Conservation (phyloP, 768 basidiomycete species). For the Cubamyces sp. region DNA sequence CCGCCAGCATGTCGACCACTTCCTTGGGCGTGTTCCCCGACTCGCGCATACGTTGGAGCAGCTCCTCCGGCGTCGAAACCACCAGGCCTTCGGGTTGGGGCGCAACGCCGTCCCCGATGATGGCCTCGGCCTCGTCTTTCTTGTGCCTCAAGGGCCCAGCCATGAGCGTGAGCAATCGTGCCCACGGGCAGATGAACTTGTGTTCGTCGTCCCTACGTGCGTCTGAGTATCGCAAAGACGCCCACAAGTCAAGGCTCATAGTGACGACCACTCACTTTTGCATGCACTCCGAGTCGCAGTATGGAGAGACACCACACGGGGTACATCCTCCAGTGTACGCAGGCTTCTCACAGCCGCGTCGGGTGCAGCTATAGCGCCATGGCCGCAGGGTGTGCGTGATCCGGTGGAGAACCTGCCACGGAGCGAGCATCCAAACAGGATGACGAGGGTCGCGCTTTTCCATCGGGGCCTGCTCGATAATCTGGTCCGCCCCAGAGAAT, state of each 20-base stretch:
- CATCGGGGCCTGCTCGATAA: not conserved
- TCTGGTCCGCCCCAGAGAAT: not conserved
- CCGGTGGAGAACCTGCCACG: conserved; percentile 7
- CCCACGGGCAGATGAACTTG: not conserved
- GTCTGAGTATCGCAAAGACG: not conserved
- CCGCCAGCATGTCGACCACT: not conserved
- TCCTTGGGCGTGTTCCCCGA: not conserved
- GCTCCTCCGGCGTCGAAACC: not conserved
- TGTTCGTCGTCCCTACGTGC: conserved; percentile 6
- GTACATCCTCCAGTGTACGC: not conserved
- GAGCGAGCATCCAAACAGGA: conserved; percentile 1
- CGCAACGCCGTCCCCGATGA: not conserved
- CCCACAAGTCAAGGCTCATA: not conserved
- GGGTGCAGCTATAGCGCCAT: not conserved
- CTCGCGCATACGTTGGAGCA: not conserved
- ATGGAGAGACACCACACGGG: not conserved
- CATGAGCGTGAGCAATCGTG: not conserved
- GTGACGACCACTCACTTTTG: not conserved
- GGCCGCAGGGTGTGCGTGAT: conserved; percentile 4
- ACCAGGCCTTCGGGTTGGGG: not conserved
- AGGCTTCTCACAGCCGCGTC: conserved; percentile 7
- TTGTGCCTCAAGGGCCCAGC: not conserved
- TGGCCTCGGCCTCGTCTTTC: not conserved
- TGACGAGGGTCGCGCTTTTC: not conserved
- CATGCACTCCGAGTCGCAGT: not conserved